Conservation (phyloP, 441 rosid species). For the Populus hybrid region DNA sequence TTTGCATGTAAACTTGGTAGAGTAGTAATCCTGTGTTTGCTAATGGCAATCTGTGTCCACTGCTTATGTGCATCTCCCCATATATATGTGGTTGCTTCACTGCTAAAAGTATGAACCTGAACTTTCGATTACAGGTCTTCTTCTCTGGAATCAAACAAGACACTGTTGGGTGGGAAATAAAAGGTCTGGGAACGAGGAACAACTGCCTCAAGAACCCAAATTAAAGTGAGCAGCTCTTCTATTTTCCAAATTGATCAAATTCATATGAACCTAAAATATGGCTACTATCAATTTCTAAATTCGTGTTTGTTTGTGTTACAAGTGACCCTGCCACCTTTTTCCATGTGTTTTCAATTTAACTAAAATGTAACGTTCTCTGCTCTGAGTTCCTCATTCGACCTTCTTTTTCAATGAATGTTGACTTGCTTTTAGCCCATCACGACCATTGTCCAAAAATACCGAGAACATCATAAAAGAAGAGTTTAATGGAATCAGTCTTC, state of each 20-base stretch:
- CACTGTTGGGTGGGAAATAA: conserved; percentile 72
- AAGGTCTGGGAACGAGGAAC: conserved; percentile 31
- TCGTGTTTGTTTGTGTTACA: background rate
- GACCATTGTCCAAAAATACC: too few relatives aligned
- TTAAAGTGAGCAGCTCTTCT: conserved; percentile 55
- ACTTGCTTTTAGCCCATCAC: too few relatives aligned
- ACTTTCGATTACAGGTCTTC: conserved; percentile 40
- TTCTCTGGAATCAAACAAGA: conserved; percentile 71
- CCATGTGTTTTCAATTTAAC: background rate
- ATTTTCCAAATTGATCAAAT: conserved; percentile 9
- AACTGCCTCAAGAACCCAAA: conserved; percentile 50
- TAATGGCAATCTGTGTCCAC: background rate
- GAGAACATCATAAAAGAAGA: too few relatives aligned
- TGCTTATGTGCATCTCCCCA: background rate
- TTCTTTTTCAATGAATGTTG: too few relatives aligned
- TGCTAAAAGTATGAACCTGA: conserved; percentile 9
- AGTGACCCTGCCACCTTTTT: background rate
- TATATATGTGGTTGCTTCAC: background rate
- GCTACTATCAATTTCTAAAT: background rate
- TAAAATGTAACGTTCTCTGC: too few relatives aligned
- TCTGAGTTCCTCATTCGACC: too few relatives aligned
- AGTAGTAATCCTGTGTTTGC: background rate
- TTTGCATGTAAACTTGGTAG: background rate
- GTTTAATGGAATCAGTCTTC: too few relatives aligned
- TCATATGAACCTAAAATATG: background rate